Evolutionary conservation across 306 rosid species (phyloP), one percentile per base, ranked within the genome.

Genomic region (Cyclanthera cordifolia): DNA sequence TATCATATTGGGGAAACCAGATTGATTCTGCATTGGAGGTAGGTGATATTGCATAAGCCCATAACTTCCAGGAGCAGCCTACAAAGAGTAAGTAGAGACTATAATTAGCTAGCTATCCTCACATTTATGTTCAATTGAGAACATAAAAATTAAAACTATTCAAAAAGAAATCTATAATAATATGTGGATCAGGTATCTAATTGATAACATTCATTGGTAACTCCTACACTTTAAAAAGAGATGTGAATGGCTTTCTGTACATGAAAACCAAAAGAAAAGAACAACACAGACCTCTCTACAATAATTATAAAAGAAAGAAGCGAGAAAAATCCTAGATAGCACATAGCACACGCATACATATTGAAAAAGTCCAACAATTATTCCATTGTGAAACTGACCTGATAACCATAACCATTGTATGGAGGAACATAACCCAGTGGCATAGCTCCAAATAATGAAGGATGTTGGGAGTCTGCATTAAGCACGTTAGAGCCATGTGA

Each of bases 341-440:
- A 28, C 47, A 59, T 32, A 8, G 67, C n/a, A 34, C 50, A 61
- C 19, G 17, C 5, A 61, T 4, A 10, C 48, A 39, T 39, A 43
- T 30, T 64, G n/a, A 24, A 21, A 28, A 68, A 47, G 25, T 32
- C 55, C 8, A 49, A 47, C 25, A 68, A 68, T 19, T 5, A 37
- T 17, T 17, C 49, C 61, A 20, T 11, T 9, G 45, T 14, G 48
- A 57, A 64, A 82, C 77, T 75, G 59, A 94, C 99, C 96, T 90
- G 99, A 78, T 88, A 90, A 76, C 97, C 88, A 82, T 86, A 94
- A 45, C 99, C 99, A 73, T 94, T 94, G 76, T 90, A 94, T 20
- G 88, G 85, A 30, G 99, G 88, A 76, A 82, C 86, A 79, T 90
- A 94, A 76, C 97, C 79, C 86, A 84, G 83, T 39, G 97, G 99